Conservation (phyloP, 257 asterid genomes). For the Apocynum venetum region DNA sequence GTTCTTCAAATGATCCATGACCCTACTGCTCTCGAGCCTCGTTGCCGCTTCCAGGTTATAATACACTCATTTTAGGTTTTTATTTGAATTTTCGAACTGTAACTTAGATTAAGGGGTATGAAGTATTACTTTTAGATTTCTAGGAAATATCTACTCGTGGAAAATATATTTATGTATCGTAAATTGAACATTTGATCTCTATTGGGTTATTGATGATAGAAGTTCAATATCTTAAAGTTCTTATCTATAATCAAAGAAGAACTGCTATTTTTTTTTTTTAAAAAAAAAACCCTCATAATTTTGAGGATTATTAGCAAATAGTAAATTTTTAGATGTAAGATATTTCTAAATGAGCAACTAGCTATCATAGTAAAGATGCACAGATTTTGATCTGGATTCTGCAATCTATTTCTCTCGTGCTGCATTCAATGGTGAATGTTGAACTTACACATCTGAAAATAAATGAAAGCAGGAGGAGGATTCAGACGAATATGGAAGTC, state of each 20-base stretch:
- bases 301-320: background rate
- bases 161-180: background rate
- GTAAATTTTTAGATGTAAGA: background rate
- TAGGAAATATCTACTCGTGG: background rate
- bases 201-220: background rate
- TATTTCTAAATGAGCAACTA: background rate
- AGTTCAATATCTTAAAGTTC: background rate
- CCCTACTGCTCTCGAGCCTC: constrained; percentile 65
- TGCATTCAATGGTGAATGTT: background rate
- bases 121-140: background rate
- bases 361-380: background rate
- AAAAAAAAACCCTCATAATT: background rate
- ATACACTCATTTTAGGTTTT: too few species aligned
- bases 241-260: background rate
- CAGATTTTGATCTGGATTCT: background rate
- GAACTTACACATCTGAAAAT: background rate
- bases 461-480: constrained; percentile 69
- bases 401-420: background rate
- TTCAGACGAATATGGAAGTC: constrained; percentile 84
- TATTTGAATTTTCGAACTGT: background rate
- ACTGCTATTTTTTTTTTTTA: background rate
- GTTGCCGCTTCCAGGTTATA: constrained; percentile 91
- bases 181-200: background rate
- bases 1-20: constrained; percentile 91
- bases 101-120: background rate